A percentile compares a stretch with the other conserved stretches of the same genome.
phyloP scores from a whole-genome alignment of 768 basidiomycete genomes.

The Coprinopsis cinerea region DNA sequence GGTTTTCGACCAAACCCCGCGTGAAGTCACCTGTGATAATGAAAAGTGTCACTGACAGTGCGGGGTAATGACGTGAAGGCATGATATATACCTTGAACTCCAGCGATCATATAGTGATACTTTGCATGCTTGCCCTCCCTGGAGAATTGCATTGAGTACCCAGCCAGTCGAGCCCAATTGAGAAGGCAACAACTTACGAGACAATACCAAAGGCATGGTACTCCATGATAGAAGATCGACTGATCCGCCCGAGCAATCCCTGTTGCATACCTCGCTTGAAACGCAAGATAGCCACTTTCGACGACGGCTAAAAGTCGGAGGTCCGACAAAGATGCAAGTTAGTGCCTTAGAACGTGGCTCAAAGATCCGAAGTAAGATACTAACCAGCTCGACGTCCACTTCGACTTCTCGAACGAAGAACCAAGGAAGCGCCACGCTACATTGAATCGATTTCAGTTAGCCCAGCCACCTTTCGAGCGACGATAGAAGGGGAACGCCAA shows the following conservation, averaged over 20 bases:
- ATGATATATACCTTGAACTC: slow-evolving; percentile 64
- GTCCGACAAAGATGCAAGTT: too few species aligned
- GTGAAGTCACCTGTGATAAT: slow-evolving; percentile 61
- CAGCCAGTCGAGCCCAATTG: slow-evolving; percentile 3
- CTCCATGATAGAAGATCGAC: slow-evolving; percentile 68
- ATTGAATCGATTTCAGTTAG: slow-evolving; percentile 12
- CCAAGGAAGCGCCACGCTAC: slow-evolving; percentile 70
- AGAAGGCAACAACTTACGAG: slow-evolving; percentile 47
- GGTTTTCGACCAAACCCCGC: slow-evolving; percentile 59
- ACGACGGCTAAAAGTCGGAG: slow-evolving; percentile 49
- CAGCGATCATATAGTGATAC: slow-evolving; percentile 77
- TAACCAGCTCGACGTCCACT: slow-evolving; percentile 71
- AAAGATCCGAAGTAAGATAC: slow-evolving; percentile 19
- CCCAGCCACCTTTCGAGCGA: too few species aligned
- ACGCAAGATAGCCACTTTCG: slow-evolving; percentile 73
- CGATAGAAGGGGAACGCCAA: too few species aligned
- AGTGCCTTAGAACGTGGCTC: slow-evolving; percentile 2
- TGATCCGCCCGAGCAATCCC: slow-evolving; percentile 68
- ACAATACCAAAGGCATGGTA: slow-evolving; percentile 81
- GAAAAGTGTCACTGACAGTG: slow-evolving; percentile 4
- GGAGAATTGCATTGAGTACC: neutral
- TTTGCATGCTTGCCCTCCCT: slow-evolving; percentile 71
- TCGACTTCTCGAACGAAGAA: slow-evolving; percentile 65
- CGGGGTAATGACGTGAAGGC: neutral
- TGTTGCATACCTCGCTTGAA: slow-evolving; percentile 84